Evolutionary conservation across 1,139 yeast species (phyloP).

Genomic region (Citeromyces hawaiiensis): DNA sequence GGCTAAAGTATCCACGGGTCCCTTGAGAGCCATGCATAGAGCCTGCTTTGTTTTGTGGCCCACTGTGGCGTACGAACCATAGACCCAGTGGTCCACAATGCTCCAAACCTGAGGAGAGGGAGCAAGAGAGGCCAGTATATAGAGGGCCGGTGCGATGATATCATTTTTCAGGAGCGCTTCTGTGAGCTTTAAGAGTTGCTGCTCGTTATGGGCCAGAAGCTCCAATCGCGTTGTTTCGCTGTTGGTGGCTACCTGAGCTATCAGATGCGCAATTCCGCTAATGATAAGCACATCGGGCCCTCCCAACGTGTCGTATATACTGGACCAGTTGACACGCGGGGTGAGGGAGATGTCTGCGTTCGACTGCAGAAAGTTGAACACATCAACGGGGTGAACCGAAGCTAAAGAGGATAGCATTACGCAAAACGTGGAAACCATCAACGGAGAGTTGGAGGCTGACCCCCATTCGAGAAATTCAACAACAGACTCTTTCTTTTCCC

Average conservation of each 20-base stretch:
- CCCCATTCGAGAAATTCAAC: constrained; percentile 87
- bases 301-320: constrained; percentile 29
- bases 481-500: constrained; percentile 56
- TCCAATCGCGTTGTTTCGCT: constrained; percentile 23
- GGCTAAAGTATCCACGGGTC: too few species aligned
- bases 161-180: constrained; percentile 10
- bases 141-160: too few species aligned
- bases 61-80: too few species aligned
- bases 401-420: constrained; percentile 67
- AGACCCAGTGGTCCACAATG: too few species aligned
- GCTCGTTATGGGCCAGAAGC: constrained; percentile 18
- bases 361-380: constrained; percentile 22
- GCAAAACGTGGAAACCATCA: constrained; percentile 76
- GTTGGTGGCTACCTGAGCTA: constrained; percentile 35
- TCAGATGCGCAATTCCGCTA: constrained; percentile 52
- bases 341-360: constrained; percentile 9
- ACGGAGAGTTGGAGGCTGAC: constrained; percentile 66
- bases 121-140: too few species aligned
- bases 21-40: too few species aligned
- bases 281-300: constrained; percentile 74
- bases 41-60: too few species aligned
- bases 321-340: constrained; percentile 16
- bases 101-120: too few species aligned
- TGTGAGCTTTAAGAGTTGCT: constrained; percentile 21
- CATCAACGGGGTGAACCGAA: constrained; percentile 33